Conservation (phyloP, 208 protist genomes). For the Crithidia expoeki region DNA sequence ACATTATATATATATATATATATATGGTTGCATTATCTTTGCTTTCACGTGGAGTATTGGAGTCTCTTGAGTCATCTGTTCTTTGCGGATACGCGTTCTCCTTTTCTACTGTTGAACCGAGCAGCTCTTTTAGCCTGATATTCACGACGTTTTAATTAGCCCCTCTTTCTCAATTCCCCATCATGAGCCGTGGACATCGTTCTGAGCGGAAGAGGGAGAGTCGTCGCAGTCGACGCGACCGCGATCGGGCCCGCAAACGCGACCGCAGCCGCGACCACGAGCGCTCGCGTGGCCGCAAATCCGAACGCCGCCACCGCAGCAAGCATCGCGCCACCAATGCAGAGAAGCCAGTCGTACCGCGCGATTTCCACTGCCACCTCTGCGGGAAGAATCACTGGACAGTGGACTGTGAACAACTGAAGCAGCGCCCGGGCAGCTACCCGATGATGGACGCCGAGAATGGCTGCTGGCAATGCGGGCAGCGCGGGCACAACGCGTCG, state of each 20-base stretch:
- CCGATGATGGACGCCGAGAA: constrained; percentile 57
- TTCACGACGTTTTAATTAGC: background rate
- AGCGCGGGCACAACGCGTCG: constrained; percentile 67
- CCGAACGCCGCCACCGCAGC: constrained; percentile 26
- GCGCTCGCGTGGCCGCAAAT: constrained; percentile 15
- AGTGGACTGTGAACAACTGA: constrained; percentile 65
- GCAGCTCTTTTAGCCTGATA: too few species aligned
- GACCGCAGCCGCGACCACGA: constrained; percentile 19
- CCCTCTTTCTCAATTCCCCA: too few species aligned
- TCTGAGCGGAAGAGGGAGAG: constrained; percentile 13
- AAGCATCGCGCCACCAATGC: background rate
- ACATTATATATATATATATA: too few species aligned
- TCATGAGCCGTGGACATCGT: constrained; percentile 23
- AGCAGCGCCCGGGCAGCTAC: constrained; percentile 48
- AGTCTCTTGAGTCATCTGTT: too few species aligned
- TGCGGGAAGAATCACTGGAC: constrained; percentile 87
- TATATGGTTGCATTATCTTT: too few species aligned
- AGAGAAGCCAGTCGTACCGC: constrained; percentile 34
- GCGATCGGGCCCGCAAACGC: constrained; percentile 21
- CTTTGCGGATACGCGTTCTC: too few species aligned
- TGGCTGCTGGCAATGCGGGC: constrained; percentile 80
- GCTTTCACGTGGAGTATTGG: too few species aligned
- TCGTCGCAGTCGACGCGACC: constrained; percentile 8
- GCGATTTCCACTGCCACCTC: constrained; percentile 78
- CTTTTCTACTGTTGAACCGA: too few species aligned